Base-by-base conservation (phyloP, 2,329 filamentous ascomycete genomes). In the Pyricularia grisea region DNA sequence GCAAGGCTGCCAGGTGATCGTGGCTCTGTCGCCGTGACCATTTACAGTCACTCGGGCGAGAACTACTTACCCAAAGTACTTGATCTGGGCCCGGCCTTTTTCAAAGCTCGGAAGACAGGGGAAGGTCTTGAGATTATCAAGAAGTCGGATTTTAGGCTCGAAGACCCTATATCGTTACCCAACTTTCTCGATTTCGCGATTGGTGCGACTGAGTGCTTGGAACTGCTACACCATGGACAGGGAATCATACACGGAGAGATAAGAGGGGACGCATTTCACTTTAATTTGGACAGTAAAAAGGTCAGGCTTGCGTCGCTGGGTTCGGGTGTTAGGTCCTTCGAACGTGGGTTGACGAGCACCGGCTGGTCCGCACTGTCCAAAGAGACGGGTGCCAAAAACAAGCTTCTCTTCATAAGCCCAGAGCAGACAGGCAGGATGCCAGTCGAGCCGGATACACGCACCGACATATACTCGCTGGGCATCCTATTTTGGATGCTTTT, bases 391-490 rank as follows among this genome's bases (percentile, higher is more conserved):
- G 92, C 93, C 60, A 93, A 93, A 79, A 90, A 94, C 76, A 97
- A 97, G 78, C 83, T 98, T 25, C 88, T 94, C 67, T 97, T 93
- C 76, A 96, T 97, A 76, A 94, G 93, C 65, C 94, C 94, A 0
- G 94, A 98, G 76, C 94, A 97, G 81, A 97, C 94, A 2, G 94
- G 94, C 17, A 89, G 94, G 25, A 91, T 97, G 86, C 92, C 93
- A 2, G 93, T 92, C 3, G 94, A 97, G 77, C 94, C 94, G 1
- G 94, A 97, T 78, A 92, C 87, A 63, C 87, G 94, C 60, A 97
- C 94, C 20, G 94, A 98, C 78, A 96, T 97, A 36, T 97, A 97
- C 80, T 94, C 92, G 0, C 82, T 97, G 0, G 94, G 94, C 4
- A 89, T 97, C 58, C 79, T 97, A 1, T 94, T 97, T 77, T 97